Base-by-base conservation (phyloP, 306 rosid species). In the Cucurbita pepo region DNA sequence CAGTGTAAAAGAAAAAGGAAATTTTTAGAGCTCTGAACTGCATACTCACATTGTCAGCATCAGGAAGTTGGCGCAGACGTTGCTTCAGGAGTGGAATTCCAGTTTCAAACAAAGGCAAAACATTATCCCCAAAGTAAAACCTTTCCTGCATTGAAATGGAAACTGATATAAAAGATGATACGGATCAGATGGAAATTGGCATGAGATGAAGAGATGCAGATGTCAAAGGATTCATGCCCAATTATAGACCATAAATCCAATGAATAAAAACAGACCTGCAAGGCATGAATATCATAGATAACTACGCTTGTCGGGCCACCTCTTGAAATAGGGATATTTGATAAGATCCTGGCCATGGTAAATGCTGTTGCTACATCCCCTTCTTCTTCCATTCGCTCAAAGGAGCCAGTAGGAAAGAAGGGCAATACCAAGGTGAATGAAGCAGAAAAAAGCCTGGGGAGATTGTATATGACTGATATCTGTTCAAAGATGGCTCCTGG, bases 371-470 rank as follows among this genome's bases (percentile, higher is more conserved):
- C 97, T 36, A 94, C 99, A 81, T 94, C 99, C 78, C 99, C 99
- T 83, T 94, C 99, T 80, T 94, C 99, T 82, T 94, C 99, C 99
- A 94, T 94, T 13, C 99, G 89, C 82, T 94, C 99, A 81, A 94
- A 91, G 55, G 99, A 90, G 70, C 99, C 99, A 50, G 97, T 94
- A 34, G 99, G 99, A 77, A 94, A 94, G 81, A 94, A 94, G 72
- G 99, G 99, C 88, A 94, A 82, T 4, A 94, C 99, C 79, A 94
- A 79, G 18, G 97, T 85, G 86, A 91, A 94, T 73, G 99, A 93
- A 60, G 98, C 97, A 78, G 88, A 89, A 75, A 94, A 94, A 61
- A 94, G 83, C 51, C 96, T 91, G 0, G 99, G 96, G 62, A 94
- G 95, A 69, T 95, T 92, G 77, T 91, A 94, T 66, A 89, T 83